These are phyloP conservation scores for Dianthus caryophyllus DNA, from an alignment of 148 eudicot genomes.

Conservation along the genomic window DNA sequence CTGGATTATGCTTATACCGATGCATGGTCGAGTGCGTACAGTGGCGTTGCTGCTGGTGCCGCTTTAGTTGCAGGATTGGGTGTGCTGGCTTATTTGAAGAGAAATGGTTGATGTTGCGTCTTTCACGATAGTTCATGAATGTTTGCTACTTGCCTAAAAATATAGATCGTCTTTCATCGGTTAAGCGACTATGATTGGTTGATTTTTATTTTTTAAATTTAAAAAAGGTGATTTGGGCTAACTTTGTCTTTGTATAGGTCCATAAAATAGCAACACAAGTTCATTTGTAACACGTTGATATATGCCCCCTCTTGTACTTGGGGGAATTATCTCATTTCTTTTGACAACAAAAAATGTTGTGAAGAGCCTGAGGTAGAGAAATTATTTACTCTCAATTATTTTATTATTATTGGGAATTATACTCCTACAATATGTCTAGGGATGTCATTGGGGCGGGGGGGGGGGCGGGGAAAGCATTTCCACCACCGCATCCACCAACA, in stretches of 20 bases:
- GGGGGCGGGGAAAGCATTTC: too few relatives aligned
- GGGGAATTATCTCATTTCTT: too few relatives aligned
- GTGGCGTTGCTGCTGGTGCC: slow-evolving; percentile 92
- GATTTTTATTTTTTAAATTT: slow-evolving; percentile 9
- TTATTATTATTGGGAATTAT: too few relatives aligned
- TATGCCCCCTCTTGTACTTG: too few relatives aligned
- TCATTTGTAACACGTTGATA: not conserved
- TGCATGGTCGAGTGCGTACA: slow-evolving; percentile 82
- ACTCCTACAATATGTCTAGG: too few relatives aligned
- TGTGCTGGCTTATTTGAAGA: slow-evolving; percentile 66
- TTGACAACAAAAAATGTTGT: too few relatives aligned
- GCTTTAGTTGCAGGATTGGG: slow-evolving; percentile 86
- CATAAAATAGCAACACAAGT: not conserved
- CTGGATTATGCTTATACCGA: slow-evolving; percentile 63
- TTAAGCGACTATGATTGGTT: not conserved
- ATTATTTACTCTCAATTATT: too few relatives aligned
- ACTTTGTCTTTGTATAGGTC: slow-evolving; percentile 23
- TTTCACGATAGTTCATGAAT: not conserved
- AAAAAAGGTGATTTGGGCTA: slow-evolving; percentile 10
- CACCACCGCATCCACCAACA: too few relatives aligned
- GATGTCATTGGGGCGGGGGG: too few relatives aligned
- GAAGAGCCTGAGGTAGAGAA: too few relatives aligned
- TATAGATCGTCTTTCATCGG: not conserved
- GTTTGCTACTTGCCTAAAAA: not conserved
- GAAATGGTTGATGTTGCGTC: slow-evolving; percentile 33